These are phyloP conservation scores for Lactarius hengduanensis DNA, from an alignment of 768 basidiomycete genomes.

Conservation along the genomic window DNA sequence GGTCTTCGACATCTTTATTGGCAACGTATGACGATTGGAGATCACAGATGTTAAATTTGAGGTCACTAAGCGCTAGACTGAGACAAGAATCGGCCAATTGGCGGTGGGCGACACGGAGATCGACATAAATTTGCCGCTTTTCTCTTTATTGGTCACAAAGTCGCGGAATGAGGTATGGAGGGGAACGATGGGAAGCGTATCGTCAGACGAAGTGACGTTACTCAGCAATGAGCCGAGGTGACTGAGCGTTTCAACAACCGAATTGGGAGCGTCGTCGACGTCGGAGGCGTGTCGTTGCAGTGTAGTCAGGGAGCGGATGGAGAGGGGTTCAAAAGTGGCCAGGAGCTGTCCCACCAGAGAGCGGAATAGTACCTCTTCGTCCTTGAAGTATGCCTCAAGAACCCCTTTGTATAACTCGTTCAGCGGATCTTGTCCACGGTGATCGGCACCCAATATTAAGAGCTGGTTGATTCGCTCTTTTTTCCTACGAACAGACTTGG, in stretches of 20 bases:
- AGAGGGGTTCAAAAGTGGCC: conserved; percentile 7
- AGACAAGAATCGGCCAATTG: not conserved
- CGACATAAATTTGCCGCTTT: not conserved
- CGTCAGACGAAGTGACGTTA: not conserved
- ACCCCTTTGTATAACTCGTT: not conserved
- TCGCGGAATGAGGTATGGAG: conserved; percentile 2
- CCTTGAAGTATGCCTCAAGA: not conserved
- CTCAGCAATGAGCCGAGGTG: conserved; percentile 3
- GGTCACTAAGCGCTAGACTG: not conserved
- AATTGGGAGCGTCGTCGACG: not conserved
- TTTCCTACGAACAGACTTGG: not conserved
- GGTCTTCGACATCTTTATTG: conserved; percentile 3
- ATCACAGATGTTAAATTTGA: conserved; percentile 6
- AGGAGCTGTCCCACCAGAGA: conserved; percentile 6
- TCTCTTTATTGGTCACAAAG: not conserved
- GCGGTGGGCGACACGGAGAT: not conserved
- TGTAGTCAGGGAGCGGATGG: not conserved
- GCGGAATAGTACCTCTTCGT: not conserved
- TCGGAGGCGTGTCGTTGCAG: not conserved
- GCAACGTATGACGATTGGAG: not conserved
- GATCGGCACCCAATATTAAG: not conserved
- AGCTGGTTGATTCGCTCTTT: not conserved
- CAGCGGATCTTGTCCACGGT: not conserved
- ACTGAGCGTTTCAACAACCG: not conserved
- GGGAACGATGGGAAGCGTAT: conserved; percentile 1